These are phyloP conservation scores for slime mould (Dictyostelium discoideum) DNA, from an alignment of 78 protist genomes.

Conservation along the genomic window DNA sequence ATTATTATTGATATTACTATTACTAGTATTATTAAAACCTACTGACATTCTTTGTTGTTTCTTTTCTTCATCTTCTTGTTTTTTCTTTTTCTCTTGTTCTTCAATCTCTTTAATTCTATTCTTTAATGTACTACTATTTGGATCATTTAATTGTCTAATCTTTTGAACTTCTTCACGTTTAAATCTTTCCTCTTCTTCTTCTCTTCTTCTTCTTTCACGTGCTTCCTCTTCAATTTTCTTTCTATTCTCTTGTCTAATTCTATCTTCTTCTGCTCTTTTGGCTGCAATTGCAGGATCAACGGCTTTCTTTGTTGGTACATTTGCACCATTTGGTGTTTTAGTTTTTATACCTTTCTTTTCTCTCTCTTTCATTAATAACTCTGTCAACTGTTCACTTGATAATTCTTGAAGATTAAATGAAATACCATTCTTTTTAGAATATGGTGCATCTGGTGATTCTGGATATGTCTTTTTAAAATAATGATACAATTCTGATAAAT, in stretches of 20 bases:
- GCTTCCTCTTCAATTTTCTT: constrained; percentile 70
- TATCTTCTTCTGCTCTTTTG: constrained; percentile 72
- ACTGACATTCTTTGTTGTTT: not conserved
- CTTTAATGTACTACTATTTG: constrained; percentile 16
- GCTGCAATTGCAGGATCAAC: constrained; percentile 41
- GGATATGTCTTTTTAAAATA: constrained; percentile 68
- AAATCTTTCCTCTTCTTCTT: constrained; percentile 52
- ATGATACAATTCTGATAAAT: constrained; percentile 73
- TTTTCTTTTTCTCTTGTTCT: constrained; percentile 45
- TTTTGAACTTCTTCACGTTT: constrained; percentile 62
- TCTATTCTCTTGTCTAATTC: constrained; percentile 46
- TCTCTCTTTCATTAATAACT: constrained; percentile 54
- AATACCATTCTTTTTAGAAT: constrained; percentile 48
- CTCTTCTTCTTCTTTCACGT: constrained; percentile 49
- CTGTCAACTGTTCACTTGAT: constrained; percentile 67
- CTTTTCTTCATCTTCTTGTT: constrained; percentile 35
- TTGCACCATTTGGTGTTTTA: constrained; percentile 34
- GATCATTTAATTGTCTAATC: constrained; percentile 29
- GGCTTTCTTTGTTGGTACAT: not conserved
- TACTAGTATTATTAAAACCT: not conserved
- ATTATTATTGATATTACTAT: not conserved
- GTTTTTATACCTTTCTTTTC: constrained; percentile 72
- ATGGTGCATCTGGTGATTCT: constrained; percentile 56
- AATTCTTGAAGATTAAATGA: constrained; percentile 47
- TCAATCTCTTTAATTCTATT: constrained; percentile 77